These are phyloP conservation scores for Calamus simplicifolius DNA, from an alignment of 176 grass and related monocot species.

Conservation along the genomic window DNA sequence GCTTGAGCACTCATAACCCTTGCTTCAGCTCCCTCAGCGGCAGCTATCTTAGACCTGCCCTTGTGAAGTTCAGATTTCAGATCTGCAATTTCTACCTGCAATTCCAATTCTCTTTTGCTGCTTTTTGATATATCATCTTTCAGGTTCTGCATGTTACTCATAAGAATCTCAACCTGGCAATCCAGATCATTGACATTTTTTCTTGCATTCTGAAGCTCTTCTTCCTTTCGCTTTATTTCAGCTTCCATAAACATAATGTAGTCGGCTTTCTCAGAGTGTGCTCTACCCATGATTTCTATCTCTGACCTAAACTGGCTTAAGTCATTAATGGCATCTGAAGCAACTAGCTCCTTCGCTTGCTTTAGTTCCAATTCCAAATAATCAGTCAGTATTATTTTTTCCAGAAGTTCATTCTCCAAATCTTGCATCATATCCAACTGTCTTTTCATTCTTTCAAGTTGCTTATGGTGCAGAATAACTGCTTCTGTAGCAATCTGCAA, in stretches of 20 bases:
- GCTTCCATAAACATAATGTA: not conserved
- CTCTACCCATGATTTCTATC: not conserved
- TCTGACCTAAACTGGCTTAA: not conserved
- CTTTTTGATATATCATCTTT: not conserved
- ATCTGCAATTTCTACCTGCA: constrained; percentile 1
- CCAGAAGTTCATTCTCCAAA: constrained; percentile 31
- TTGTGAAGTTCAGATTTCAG: constrained; percentile 1
- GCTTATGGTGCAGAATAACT: not conserved
- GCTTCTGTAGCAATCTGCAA: not conserved
- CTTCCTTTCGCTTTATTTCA: not conserved
- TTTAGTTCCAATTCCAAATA: constrained; percentile 26
- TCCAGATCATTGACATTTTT: not conserved
- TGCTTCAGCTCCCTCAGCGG: constrained; percentile 4
- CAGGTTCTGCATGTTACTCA: constrained; percentile 5
- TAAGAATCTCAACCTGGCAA: constrained; percentile 11
- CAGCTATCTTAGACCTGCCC: not conserved
- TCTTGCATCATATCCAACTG: constrained; percentile 14
- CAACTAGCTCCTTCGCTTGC: constrained; percentile 13
- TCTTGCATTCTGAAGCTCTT: constrained; percentile 8
- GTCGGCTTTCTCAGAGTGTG: not conserved
- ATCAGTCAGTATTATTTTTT: constrained; percentile 28
- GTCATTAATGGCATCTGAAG: not conserved
- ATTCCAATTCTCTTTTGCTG: not conserved
- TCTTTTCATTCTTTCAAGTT: constrained; percentile 11
- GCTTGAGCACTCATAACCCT: constrained; percentile 11